These are phyloP conservation scores for Colletotrichum camelliae DNA, from an alignment of 2,329 filamentous ascomycete genomes.

Conservation along the genomic window DNA sequence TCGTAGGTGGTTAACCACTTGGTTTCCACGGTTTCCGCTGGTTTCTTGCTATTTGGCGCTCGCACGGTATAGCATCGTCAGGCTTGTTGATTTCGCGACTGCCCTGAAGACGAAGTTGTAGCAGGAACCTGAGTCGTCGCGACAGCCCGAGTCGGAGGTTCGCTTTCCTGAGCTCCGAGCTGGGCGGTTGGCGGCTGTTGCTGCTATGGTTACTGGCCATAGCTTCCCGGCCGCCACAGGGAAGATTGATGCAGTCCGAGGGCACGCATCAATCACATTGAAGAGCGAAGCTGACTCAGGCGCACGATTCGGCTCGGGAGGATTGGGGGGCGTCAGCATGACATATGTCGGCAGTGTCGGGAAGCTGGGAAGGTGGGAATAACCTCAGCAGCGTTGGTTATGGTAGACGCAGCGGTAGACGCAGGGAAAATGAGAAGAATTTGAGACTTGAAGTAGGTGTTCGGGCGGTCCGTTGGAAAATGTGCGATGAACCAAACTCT, in stretches of 20 bases:
- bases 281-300: neutral
- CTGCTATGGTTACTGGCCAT: neutral
- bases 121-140: neutral
- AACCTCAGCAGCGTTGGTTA: neutral
- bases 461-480: neutral
- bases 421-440: neutral
- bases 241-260: neutral
- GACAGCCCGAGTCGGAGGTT: neutral
- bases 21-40: neutral
- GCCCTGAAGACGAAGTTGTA: neutral
- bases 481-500: slow-evolving; percentile 14
- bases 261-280: neutral
- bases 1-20: neutral
- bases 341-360: neutral
- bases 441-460: neutral
- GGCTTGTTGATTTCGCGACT: neutral
- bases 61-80: neutral
- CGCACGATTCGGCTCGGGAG: slow-evolving; percentile 1
- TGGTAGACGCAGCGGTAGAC: neutral
- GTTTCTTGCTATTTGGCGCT: neutral
- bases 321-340: neutral
- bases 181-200: neutral
- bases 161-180: neutral
- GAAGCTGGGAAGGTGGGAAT: slow-evolving; percentile 1
- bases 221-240: neutral